phyloP scores from a whole-genome alignment of 1,284 basidiomycete genomes.

The Caloboletus firmus region DNA sequence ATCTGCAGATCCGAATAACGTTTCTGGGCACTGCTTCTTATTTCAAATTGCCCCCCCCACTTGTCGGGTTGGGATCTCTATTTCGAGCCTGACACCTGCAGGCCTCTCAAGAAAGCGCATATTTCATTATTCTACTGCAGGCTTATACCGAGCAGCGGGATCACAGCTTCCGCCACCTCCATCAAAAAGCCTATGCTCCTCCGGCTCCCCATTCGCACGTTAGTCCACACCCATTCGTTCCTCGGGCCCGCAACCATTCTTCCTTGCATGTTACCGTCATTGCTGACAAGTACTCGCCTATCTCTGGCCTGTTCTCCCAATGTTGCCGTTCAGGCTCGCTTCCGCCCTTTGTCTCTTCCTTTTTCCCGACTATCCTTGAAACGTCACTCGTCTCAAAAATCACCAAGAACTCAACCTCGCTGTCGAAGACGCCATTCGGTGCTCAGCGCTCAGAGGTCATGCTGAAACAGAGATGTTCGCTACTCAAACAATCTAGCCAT shows the following conservation, averaged over 20 bases:
- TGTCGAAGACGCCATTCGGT: too few relatives aligned
- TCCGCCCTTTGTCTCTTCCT: conserved; percentile 8
- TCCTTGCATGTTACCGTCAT: conserved; percentile 14
- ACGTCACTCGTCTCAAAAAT: conserved; percentile 5
- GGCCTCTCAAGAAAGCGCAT: too few relatives aligned
- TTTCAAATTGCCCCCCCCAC: conserved; percentile 31
- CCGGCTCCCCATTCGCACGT: not conserved
- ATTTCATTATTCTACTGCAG: too few relatives aligned
- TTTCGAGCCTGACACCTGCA: conserved; percentile 1
- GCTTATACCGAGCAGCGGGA: too few relatives aligned
- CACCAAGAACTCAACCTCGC: not conserved
- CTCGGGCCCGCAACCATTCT: conserved; percentile 26
- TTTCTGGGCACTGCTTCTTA: conserved; percentile 31
- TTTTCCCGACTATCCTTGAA: conserved; percentile 20
- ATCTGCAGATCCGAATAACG: conserved; percentile 38
- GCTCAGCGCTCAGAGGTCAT: too few relatives aligned
- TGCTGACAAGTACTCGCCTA: not conserved
- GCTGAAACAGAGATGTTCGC: too few relatives aligned
- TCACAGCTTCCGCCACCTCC: too few relatives aligned
- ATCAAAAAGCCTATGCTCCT: conserved; percentile 20
- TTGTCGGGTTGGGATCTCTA: conserved; percentile 13
- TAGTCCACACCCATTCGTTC: not conserved
- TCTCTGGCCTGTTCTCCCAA: too few relatives aligned
- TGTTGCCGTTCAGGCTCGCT: too few relatives aligned
- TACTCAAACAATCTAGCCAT: too few relatives aligned